Base-by-base conservation (phyloP, 371 early-diverging fungal species). In the Gilbertella persicaria region DNA sequence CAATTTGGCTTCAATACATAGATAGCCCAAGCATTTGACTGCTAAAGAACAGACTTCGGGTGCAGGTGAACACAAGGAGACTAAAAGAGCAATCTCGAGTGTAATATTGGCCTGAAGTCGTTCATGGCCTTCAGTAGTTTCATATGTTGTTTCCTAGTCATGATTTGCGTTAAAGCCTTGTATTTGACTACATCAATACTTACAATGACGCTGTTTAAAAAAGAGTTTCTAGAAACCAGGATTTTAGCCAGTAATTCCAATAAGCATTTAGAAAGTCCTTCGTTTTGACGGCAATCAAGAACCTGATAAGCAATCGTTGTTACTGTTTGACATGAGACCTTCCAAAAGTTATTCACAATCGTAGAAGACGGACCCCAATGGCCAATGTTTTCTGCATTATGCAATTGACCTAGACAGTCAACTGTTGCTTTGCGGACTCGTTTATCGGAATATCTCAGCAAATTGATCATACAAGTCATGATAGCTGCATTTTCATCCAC, bases 61-160 rank as follows among this genome's bases (percentile, higher is more conserved):
- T 25, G 86, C 84, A 0, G 90, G 67, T 6, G 86, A 87, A 46
- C 90, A 89, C 29, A 91, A 62, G 5, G 87, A 68, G 14, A 91
- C 83, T 5, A 91, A 62, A 16, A 93, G 69, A 1, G 87, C 82
- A 35, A 86, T 80, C 59, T 93, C 94, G 19, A 92, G 55, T 0
- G 85, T 78, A 1, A 88, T 76, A 29, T 79, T 69, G 2, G 88
- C 80, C 21, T 83, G 82, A 12, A 83, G 60, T n/a, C 89, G 71
- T 36, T 91, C 90, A 10, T 76, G 75, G 0, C 69, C 67, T 9
- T 78, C 78, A 23, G 75, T 62, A 4, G 74, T 84, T 50, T 79
- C 70, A 50, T 64, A 64, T 5, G 79, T 5, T 14, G 66, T 48
- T 1, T 80, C 79, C 69, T 74, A 46, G 20, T 55, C 53, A 19